These are phyloP conservation scores for Sutorius eximius DNA, from an alignment of 1,284 basidiomycete genomes.

Conservation along the genomic window DNA sequence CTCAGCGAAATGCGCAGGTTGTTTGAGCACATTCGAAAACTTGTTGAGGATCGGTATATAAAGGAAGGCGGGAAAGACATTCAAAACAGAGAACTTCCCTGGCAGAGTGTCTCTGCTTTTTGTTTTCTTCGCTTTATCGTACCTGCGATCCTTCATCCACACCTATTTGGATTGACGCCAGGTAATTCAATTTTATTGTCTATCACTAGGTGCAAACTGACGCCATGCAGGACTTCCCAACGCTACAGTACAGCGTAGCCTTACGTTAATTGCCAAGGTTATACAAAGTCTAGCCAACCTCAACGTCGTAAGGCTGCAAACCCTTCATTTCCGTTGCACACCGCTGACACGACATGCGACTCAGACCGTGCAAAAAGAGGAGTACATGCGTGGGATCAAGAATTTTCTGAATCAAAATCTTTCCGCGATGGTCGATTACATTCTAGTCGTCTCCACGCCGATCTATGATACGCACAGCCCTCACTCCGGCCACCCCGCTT, in stretches of 20 bases:
- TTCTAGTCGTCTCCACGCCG: slow-evolving; percentile 65
- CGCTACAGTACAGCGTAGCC: slow-evolving; percentile 64
- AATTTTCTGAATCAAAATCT: slow-evolving; percentile 61
- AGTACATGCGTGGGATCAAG: slow-evolving; percentile 69
- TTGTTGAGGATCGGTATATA: slow-evolving; percentile 67
- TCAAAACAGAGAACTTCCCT: slow-evolving; percentile 57
- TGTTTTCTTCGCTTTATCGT: slow-evolving; percentile 84
- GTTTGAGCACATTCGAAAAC: slow-evolving; percentile 68
- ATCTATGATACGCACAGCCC: slow-evolving; percentile 36
- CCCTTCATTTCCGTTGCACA: neutral
- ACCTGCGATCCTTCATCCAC: slow-evolving; percentile 76
- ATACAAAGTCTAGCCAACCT: slow-evolving; percentile 80
- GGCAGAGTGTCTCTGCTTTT: slow-evolving; percentile 83
- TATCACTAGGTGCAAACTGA: slow-evolving; percentile 7
- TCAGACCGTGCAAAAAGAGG: slow-evolving; percentile 66
- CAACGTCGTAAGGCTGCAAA: slow-evolving; percentile 53
- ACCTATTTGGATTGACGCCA: slow-evolving; percentile 71
- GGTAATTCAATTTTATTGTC: slow-evolving; percentile 45
- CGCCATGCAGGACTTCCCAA: slow-evolving; percentile 57
- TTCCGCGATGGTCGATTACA: slow-evolving; percentile 73
- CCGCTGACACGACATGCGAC: slow-evolving; percentile 6
- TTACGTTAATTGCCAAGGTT: slow-evolving; percentile 77
- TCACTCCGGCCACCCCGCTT: slow-evolving; percentile 32
- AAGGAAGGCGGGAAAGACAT: slow-evolving; percentile 39
- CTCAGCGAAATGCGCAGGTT: slow-evolving; percentile 71